Evolutionary conservation across 2,329 filamentous ascomycete genomes (phyloP), one percentile per base, ranked within the genome.

Genomic region (Allantophomopsis lycopodina): DNA sequence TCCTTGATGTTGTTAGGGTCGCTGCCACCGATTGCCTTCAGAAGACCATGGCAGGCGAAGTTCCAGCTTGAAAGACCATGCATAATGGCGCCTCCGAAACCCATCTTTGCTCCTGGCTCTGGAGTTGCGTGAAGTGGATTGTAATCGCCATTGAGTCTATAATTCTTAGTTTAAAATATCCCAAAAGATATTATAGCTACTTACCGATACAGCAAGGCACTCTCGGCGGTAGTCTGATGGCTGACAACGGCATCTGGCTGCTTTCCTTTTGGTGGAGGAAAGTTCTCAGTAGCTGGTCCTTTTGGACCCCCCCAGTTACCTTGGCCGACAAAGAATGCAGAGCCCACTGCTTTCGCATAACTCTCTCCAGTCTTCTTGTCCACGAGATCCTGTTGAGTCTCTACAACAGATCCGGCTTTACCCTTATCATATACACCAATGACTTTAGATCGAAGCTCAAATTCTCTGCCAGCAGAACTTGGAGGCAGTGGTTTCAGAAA

Each of bases 31-130:
- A 94, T 66, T 32, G 71, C 63, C 59, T 82, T 72, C 40, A 94
- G 65, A 43, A 94, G 65, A 20, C 72, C 77, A 54, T 89, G 84
- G 13, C 73, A 74, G 2, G 83, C 73, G 42, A 73, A 74, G 64
- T 94, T 94, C 79, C 83, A 94, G 50, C 77, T 84, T 64, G 79
- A 94, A 35, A 94, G 68, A 15, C 88, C 88, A 62, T 94, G 87
- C 58, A 94, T 83, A 59, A 94, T 94, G 50, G 76, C 68, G 28
- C 87, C 87, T 20, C 85, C 84, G 50, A 94, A 94, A 44, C 88
- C 87, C 84, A 94, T 94, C 64, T 86, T 81, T 60, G 74, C 63
- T 44, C 86, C 86, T 0, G 86, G 84, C 61, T 86, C 83, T 11
- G 86, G 86, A 14, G 83, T 83, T 6, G 85, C 86, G 57, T 94